phyloP scores from a whole-genome alignment of 2,329 filamentous ascomycete genomes.

The Fusarium coicis region DNA sequence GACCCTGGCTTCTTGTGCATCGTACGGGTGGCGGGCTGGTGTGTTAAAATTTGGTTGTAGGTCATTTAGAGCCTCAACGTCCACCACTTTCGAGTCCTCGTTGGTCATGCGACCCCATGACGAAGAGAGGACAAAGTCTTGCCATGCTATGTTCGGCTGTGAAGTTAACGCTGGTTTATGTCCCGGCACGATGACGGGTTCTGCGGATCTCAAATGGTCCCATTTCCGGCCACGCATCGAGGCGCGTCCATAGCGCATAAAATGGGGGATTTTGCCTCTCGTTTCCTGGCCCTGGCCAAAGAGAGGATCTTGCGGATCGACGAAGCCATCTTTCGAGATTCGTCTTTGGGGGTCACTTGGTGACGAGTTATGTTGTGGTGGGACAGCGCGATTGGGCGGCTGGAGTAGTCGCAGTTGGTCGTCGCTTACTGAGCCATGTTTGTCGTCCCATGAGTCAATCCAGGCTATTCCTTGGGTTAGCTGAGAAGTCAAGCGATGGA shows the following conservation, averaged over 20 bases:
- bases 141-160: constrained; percentile 60
- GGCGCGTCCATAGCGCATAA: constrained; percentile 61
- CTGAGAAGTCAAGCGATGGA: background rate
- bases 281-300: constrained; percentile 49
- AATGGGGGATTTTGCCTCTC: constrained; percentile 55
- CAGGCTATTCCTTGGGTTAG: constrained; percentile 50
- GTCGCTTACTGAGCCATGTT: constrained; percentile 51
- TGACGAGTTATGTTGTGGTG: constrained; percentile 55
- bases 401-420: constrained; percentile 54
- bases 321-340: constrained; percentile 61
- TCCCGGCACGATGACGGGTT: constrained; percentile 67
- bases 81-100: constrained; percentile 61
- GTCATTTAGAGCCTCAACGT: constrained; percentile 56
- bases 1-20: constrained; percentile 43
- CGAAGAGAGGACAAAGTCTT: constrained; percentile 64
- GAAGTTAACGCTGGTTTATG: constrained; percentile 52
- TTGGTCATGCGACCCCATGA: constrained; percentile 59
- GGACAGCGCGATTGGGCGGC: constrained; percentile 52
- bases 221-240: constrained; percentile 62
- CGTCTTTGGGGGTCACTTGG: constrained; percentile 54
- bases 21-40: constrained; percentile 48
- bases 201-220: constrained; percentile 68
- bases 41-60: constrained; percentile 61
- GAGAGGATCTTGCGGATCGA: constrained; percentile 54
- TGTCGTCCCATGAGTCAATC: constrained; percentile 60